These are phyloP conservation scores for Areca catechu DNA, from an alignment of 176 grass and related monocot genomes.

Conservation along the genomic window DNA sequence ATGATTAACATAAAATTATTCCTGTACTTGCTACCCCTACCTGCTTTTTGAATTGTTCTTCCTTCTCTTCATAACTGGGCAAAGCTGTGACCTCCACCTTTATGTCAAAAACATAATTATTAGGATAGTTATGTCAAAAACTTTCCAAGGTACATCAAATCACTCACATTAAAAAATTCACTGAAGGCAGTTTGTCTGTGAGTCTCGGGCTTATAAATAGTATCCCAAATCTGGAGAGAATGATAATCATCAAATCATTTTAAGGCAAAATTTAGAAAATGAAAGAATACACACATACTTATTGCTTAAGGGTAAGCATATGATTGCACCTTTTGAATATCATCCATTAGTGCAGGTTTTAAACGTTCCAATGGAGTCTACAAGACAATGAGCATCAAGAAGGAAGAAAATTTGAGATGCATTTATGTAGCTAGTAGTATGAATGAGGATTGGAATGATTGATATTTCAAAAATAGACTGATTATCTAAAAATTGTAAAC, in stretches of 20 bases:
- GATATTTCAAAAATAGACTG: not conserved
- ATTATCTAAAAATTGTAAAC: not conserved
- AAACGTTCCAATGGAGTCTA: slow-evolving; percentile 79
- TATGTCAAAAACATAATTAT: not conserved
- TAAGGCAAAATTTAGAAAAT: slow-evolving; percentile 17
- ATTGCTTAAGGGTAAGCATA: too few relatives aligned
- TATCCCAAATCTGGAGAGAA: slow-evolving; percentile 68
- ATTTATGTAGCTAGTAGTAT: not conserved
- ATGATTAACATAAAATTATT: too few relatives aligned
- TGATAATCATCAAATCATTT: slow-evolving; percentile 1
- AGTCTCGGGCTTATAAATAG: slow-evolving; percentile 64
- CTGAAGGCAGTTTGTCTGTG: slow-evolving; percentile 64
- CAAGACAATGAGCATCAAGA: not conserved
- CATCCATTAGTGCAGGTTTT: slow-evolving; percentile 54
- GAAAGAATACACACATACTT: not conserved
- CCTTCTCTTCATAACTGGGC: slow-evolving; percentile 80
- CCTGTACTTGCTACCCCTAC: slow-evolving; percentile 18
- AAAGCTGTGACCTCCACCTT: slow-evolving; percentile 87
- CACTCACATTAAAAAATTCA: slow-evolving; percentile 85
- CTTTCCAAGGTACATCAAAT: not conserved
- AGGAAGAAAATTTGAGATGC: too few relatives aligned
- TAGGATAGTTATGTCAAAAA: not conserved
- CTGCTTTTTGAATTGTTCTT: slow-evolving; percentile 74
- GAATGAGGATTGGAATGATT: not conserved
- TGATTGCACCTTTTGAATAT: slow-evolving; percentile 58